Conservation (phyloP, 331 rosid species). For the Rhamnella rubrinervis region DNA sequence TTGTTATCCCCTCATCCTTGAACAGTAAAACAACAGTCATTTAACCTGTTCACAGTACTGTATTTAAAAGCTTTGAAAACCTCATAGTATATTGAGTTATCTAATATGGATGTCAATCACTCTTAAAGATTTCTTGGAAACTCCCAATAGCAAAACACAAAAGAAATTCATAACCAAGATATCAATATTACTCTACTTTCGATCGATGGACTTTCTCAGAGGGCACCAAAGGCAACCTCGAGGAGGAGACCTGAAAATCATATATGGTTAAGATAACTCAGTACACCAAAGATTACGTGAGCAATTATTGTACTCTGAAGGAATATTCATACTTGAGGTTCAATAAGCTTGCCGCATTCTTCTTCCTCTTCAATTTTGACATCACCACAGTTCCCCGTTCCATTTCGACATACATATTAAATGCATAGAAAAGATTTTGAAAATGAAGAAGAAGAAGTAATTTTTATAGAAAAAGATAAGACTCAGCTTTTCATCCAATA, state of each 20-base stretch:
- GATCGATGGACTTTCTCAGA: slow-evolving; percentile 83
- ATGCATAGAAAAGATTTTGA: neutral
- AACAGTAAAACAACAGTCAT: slow-evolving; percentile 15
- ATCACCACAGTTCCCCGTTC: slow-evolving; percentile 42
- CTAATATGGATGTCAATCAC: slow-evolving; percentile 1
- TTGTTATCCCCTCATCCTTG: neutral
- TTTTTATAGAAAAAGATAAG: slow-evolving; percentile 1
- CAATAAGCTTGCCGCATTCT: slow-evolving; percentile 48
- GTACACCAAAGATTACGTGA: slow-evolving; percentile 9
- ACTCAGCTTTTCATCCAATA: neutral
- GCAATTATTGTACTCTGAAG: slow-evolving; percentile 9
- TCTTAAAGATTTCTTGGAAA: neutral
- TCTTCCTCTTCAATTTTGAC: slow-evolving; percentile 58
- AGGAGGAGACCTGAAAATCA: slow-evolving; percentile 66
- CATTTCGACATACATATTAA: slow-evolving; percentile 24
- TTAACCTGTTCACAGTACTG: slow-evolving; percentile 4
- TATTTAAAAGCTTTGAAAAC: slow-evolving; percentile 1
- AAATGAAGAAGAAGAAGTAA: slow-evolving; percentile 3
- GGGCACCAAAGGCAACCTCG: slow-evolving; percentile 80
- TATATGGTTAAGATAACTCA: slow-evolving; percentile 17
- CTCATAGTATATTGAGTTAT: neutral
- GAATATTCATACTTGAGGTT: slow-evolving; percentile 53
- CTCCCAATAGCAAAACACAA: neutral
- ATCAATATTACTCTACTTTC: slow-evolving; percentile 54
- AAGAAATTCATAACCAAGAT: neutral